Conservation (phyloP, 2,329 filamentous ascomycete genomes). For the Epichloe hybrida region DNA sequence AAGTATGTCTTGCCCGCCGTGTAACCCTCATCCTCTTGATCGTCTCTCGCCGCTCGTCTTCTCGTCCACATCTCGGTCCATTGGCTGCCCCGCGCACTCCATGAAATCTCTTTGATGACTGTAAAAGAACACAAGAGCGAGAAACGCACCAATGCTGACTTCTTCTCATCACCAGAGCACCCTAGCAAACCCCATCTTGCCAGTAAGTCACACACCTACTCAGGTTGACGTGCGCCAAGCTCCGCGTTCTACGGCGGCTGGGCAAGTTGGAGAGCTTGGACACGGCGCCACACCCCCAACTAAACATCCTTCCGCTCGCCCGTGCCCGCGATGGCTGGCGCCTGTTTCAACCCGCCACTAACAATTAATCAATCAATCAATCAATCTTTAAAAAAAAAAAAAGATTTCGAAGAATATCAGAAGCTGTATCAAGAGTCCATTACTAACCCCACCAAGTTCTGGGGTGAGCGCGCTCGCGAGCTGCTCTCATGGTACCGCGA, state of each 20-base stretch:
- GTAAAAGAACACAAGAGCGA: neutral
- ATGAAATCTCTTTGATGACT: neutral
- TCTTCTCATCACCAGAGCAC: conserved; percentile 41
- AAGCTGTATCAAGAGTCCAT: conserved; percentile 73
- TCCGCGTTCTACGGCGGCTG: neutral
- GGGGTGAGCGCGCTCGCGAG: conserved; percentile 74
- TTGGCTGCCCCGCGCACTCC: neutral
- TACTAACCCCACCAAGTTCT: conserved; percentile 77
- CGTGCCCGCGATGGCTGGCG: neutral
- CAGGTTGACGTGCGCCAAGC: neutral
- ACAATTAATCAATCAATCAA: neutral
- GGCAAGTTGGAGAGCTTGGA: neutral
- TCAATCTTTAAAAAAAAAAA: conserved; percentile 21
- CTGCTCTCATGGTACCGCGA: conserved; percentile 82
- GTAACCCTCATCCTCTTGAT: neutral
- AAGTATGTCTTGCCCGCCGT: conserved; percentile 33
- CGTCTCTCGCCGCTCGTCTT: neutral
- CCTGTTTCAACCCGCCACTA: neutral
- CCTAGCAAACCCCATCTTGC: conserved; percentile 54
- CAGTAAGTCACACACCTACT: conserved; percentile 31
- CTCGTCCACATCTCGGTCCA: neutral
- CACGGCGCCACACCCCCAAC: conserved; percentile 1
- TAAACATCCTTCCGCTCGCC: conserved; percentile 4
- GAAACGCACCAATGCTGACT: conserved; percentile 2
- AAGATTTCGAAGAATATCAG: conserved; percentile 54